Conservation (phyloP, 1,139 yeast species). For the Geotrichum cucujoidarum region DNA sequence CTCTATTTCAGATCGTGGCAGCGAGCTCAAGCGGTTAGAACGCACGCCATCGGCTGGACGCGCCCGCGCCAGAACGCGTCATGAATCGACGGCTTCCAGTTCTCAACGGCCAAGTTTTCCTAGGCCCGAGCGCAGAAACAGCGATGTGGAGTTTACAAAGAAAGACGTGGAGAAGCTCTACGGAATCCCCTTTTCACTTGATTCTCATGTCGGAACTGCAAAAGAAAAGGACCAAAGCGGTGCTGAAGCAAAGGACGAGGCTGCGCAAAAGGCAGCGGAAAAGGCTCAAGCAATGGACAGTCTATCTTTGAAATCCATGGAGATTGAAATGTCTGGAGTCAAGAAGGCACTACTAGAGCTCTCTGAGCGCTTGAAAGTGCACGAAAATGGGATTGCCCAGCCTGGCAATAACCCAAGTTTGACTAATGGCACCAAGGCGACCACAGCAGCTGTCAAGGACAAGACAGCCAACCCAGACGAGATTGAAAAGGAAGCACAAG, state of each 20-base stretch:
- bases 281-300: background rate
- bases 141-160: background rate
- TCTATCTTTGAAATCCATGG: background rate
- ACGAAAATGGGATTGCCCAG: background rate
- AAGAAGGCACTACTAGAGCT: conserved; percentile 10
- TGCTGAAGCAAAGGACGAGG: background rate
- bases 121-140: background rate
- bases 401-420: background rate
- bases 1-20: too few relatives aligned
- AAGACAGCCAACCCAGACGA: background rate
- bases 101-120: too few relatives aligned
- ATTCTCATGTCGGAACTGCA: background rate
- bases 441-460: background rate
- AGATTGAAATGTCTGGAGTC: conserved; percentile 12
- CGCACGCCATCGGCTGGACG: background rate
- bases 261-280: too few relatives aligned
- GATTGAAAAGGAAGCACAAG: conserved; percentile 5
- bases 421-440: background rate
- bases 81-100: background rate
- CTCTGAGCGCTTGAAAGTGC: conserved; percentile 6
- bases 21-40: background rate
- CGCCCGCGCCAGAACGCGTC: background rate
- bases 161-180: background rate
- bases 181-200: conserved; percentile 4
- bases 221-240: background rate